phyloP scores from a whole-genome alignment of 495 filamentous ascomycete genomes.

The Zalerion maritima region DNA sequence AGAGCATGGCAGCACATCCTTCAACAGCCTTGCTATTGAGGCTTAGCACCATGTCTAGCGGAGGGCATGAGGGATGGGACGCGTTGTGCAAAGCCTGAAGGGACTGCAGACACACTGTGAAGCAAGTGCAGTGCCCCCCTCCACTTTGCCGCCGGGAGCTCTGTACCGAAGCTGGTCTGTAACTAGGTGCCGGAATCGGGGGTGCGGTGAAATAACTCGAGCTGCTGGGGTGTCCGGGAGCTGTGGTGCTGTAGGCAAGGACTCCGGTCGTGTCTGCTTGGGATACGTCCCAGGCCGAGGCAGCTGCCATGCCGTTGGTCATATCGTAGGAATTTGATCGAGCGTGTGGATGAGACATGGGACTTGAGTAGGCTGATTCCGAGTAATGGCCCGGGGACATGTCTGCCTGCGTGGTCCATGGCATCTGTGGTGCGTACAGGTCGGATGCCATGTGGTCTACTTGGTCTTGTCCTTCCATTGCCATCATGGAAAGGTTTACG shows the following conservation, averaged over 20 bases:
- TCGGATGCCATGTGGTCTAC: conserved; percentile 16
- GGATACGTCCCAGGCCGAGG: conserved; percentile 7
- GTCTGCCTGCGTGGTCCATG: conserved; percentile 22
- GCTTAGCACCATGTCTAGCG: conserved; percentile 29
- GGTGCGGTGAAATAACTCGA: conserved; percentile 3
- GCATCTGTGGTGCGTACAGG: conserved; percentile 19
- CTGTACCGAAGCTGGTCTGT: not conserved
- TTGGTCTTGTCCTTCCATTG: conserved; percentile 14
- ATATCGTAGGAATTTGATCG: conserved; percentile 22
- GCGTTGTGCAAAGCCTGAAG: conserved; percentile 31
- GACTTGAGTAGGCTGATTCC: conserved; percentile 15
- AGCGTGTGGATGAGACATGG: conserved; percentile 10
- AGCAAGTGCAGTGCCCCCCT: conserved; percentile 28
- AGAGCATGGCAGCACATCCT: conserved; percentile 29
- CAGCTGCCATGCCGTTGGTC: conserved; percentile 17
- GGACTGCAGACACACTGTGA: conserved; percentile 29
- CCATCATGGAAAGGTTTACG: conserved; percentile 17
- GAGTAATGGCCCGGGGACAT: conserved; percentile 13
- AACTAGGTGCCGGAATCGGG: not conserved
- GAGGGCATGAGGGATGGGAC: conserved; percentile 19
- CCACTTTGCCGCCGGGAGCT: conserved; percentile 1
- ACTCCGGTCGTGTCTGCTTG: conserved; percentile 17
- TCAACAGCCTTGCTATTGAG: conserved; percentile 34
- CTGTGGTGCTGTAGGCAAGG: conserved; percentile 11
- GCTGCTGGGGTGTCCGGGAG: conserved; percentile 1